phyloP scores from a whole-genome alignment of 257 asterid genomes.

The Fraxinus cuspidata region DNA sequence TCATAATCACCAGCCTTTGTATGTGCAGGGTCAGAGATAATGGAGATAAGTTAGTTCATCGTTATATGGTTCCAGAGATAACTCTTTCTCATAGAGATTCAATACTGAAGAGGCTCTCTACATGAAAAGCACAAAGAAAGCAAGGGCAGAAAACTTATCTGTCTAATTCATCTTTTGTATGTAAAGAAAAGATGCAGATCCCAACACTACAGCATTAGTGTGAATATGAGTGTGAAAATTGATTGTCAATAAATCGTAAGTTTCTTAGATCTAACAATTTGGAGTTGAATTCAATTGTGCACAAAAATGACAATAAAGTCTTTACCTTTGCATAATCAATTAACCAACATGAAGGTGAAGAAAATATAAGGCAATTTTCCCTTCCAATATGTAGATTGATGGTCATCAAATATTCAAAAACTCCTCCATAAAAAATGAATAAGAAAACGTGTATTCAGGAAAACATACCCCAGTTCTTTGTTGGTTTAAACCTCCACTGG shows the following conservation, averaged over 20 bases:
- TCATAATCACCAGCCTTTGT: slow-evolving; percentile 11
- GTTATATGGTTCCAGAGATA: neutral
- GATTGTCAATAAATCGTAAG: neutral
- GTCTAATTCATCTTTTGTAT: slow-evolving; percentile 1
- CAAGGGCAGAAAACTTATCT: neutral
- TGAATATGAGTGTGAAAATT: neutral
- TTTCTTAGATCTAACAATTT: neutral
- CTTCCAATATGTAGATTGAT: slow-evolving; percentile 10
- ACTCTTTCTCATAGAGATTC: neutral
- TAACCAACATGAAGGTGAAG: neutral
- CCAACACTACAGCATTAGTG: neutral
- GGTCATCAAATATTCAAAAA: slow-evolving; percentile 10
- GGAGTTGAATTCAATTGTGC: neutral
- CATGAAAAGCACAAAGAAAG: neutral
- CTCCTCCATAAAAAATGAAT: neutral
- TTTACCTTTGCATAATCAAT: neutral
- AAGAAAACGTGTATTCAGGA: neutral
- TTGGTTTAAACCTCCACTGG: slow-evolving; percentile 98
- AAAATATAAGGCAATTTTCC: slow-evolving; percentile 8
- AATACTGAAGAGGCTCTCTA: neutral
- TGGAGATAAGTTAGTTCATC: slow-evolving; percentile 11
- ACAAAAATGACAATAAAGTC: neutral
- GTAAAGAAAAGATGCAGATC: slow-evolving; percentile 10
- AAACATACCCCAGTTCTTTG: slow-evolving; percentile 96
- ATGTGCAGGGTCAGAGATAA: slow-evolving; percentile 12